Percentiles rank a stretch among this genome's conserved stretches.
phyloP scores from a whole-genome alignment of 441 rosid genomes.

The Lepidium campestre region DNA sequence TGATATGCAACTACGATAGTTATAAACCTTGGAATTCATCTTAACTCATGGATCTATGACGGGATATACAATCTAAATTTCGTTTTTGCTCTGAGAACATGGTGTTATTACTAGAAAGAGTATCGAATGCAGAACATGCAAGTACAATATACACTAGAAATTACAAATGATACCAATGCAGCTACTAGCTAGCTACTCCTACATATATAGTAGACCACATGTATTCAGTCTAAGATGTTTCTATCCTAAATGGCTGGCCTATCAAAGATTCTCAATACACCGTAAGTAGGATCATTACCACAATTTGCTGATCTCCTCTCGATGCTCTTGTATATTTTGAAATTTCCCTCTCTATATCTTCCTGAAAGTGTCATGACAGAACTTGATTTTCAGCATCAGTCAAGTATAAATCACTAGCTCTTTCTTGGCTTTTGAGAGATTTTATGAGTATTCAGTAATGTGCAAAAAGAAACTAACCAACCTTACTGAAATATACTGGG shows the following conservation, averaged over 20 bases:
- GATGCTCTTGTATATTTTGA: conserved; percentile 60
- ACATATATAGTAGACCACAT: not conserved
- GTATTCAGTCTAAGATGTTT: not conserved
- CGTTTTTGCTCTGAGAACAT: not conserved
- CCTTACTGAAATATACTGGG: conserved; percentile 94
- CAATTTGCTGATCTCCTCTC: conserved; percentile 74
- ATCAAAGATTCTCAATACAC: not conserved
- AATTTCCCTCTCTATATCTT: conserved; percentile 82
- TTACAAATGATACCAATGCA: not conserved
- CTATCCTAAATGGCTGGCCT: not conserved
- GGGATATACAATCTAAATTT: not conserved
- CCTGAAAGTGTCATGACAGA: conserved; percentile 34
- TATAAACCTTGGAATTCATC: not conserved
- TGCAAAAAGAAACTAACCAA: conserved; percentile 33
- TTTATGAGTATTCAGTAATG: not conserved
- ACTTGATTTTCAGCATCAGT: not conserved
- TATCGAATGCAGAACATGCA: not conserved
- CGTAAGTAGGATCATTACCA: conserved; percentile 38
- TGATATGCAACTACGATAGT: not conserved
- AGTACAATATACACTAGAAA: not conserved
- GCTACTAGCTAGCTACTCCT: not conserved
- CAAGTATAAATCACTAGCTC: not conserved
- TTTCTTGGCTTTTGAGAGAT: not conserved
- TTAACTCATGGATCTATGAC: not conserved
- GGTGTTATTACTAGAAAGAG: not conserved